phyloP scores from a whole-genome alignment of 768 basidiomycete species.

The Podaxis pistillaris region DNA sequence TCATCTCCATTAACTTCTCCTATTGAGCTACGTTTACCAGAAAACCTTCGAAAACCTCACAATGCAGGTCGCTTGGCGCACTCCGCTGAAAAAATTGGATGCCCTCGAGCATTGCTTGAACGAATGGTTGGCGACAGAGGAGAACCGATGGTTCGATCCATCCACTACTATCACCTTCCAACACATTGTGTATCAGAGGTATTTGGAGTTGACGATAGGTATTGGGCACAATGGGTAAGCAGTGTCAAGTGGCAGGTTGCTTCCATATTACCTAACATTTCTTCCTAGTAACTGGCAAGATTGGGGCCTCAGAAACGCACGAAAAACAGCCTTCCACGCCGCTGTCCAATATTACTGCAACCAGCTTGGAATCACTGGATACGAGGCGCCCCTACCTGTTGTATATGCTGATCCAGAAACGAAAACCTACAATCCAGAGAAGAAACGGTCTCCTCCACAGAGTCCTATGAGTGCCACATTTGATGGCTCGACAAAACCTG shows the following conservation, averaged over 20 bases:
- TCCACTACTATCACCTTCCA: constrained; percentile 63
- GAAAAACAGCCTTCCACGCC: constrained; percentile 78
- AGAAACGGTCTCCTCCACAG: constrained; percentile 3
- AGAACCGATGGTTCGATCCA: constrained; percentile 77
- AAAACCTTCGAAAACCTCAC: constrained; percentile 68
- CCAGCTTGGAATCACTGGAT: constrained; percentile 64
- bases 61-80: constrained; percentile 76
- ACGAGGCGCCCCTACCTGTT: constrained; percentile 61
- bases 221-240: constrained; percentile 53
- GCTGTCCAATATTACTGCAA: constrained; percentile 72
- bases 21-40: constrained; percentile 27
- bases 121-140: constrained; percentile 75
- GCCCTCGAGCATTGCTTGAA: constrained; percentile 65
- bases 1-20: neutral
- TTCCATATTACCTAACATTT: neutral
- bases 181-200: constrained; percentile 62
- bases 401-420: constrained; percentile 37
- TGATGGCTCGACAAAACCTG: neutral
- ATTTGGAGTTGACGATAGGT: constrained; percentile 66
- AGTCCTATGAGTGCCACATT: constrained; percentile 17
- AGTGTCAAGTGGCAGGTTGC: constrained; percentile 1
- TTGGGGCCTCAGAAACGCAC: constrained; percentile 60
- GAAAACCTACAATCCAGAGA: neutral
- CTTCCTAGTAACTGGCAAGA: constrained; percentile 33
- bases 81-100: constrained; percentile 70